Evolutionary conservation across 192 early-diverging fungal species (phyloP), one percentile per base, ranked within the genome.

Genomic region (Dissophora globulifera): DNA sequence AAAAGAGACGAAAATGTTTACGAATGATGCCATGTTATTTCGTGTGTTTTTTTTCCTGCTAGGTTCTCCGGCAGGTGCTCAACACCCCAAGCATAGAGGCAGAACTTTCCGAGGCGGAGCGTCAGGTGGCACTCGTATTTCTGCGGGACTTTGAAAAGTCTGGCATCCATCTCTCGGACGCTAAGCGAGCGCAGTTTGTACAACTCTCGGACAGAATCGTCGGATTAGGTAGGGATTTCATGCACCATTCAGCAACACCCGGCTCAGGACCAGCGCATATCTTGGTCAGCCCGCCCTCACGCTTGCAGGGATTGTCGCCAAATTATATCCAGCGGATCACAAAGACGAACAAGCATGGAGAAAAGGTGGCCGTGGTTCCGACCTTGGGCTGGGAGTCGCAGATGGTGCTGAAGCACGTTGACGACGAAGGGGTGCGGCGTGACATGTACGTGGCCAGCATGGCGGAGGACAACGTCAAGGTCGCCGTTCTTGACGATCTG

Each of bases 141-240:
- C 67, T 96, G 29, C 57, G 86, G 10, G 97, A 99, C 72, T 99
- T 99, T 79, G 94, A 98, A 84, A 93, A 94, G 55, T 95, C 94
- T 0, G 96, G 97, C 4, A 94, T 99, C 50, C 93, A 97, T 74
- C 82, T 99, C 61, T 80, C 89, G 25, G 81, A 81, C 7, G 60
- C 62, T 15, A 82, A 88, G 17, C 90, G 95, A 11, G 67, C 79
- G 1, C 76, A 85, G 23, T 96, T 95, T 86, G 94, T 98, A 0
- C 74, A 84, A 8, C 78, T 99, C 2, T 93, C 95, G 31, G 91
- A 97, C 62, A 79, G 84, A 27, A 96, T 98, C 55, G 89, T 93
- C 27, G 81, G 87, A 16, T 72, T 91, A 3, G 91, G 92, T 12
- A 89, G 93, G 26, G 83, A 83, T n/a, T 93, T 97, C 50, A 83